phyloP scores from a whole-genome alignment of 805 yeast genomes.

The Myxozyma melibiosi region DNA sequence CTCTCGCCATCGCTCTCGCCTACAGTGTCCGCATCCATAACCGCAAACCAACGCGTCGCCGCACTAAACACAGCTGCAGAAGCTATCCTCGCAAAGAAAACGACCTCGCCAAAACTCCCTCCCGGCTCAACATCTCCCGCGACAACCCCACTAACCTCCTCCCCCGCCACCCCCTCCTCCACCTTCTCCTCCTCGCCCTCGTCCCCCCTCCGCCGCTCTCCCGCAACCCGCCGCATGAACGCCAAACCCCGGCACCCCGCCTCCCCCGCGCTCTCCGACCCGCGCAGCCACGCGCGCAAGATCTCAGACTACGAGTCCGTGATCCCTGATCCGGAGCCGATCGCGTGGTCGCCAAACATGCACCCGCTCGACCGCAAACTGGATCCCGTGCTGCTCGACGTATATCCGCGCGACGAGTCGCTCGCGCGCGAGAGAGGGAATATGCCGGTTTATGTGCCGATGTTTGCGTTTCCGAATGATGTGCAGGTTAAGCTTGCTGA shows the following conservation, averaged over 20 bases:
- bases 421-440: slow-evolving; percentile 7
- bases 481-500: slow-evolving; percentile 21
- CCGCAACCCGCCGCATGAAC: slow-evolving; percentile 15
- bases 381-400: slow-evolving; percentile 29
- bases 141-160: not conserved
- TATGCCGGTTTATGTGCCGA: slow-evolving; percentile 32
- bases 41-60: no score
- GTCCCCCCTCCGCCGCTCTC: slow-evolving; percentile 18
- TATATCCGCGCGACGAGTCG: slow-evolving; percentile 20
- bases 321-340: slow-evolving; percentile 28
- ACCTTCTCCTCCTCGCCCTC: slow-evolving; percentile 1
- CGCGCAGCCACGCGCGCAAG: slow-evolving; percentile 23
- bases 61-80: no score
- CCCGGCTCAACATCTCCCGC: not conserved
- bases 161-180: not conserved
- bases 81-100: no score
- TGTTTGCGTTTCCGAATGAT: slow-evolving; percentile 35
- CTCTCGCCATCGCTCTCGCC: no score
- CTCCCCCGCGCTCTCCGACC: slow-evolving; percentile 8
- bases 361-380: slow-evolving; percentile 29
- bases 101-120: no score
- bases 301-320: slow-evolving; percentile 29
- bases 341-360: slow-evolving; percentile 18
- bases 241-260: not conserved
- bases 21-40: no score